Evolutionary conservation across 78 protist species (phyloP).

Genomic region (Planoprotostelium fungivorum): DNA sequence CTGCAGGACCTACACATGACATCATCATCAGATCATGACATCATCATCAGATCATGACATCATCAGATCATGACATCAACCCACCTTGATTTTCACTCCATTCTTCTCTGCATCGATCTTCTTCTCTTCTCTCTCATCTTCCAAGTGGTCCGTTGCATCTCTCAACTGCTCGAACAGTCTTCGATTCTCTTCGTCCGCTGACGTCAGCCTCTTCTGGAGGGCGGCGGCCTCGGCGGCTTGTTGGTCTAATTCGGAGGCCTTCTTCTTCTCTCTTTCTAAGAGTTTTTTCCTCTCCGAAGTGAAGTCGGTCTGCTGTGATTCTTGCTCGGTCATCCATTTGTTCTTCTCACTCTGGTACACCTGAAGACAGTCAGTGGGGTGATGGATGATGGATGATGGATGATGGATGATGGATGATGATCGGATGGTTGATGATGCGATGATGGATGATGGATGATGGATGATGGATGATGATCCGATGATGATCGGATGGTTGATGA

Average conservation of each 20-base stretch:
- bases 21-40: neutral
- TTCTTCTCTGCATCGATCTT: neutral
- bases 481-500: no score
- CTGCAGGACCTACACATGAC: neutral
- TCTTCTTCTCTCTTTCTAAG: neutral
- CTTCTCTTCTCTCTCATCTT: neutral
- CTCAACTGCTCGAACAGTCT: neutral
- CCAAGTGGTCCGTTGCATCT: neutral
- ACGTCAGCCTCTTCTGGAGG: neutral
- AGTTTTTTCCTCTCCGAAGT: neutral
- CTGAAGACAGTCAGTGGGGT: neutral
- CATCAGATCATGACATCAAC: neutral
- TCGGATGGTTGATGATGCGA: no score
- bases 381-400: no score
- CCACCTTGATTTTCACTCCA: neutral
- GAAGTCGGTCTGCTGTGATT: neutral
- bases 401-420: no score
- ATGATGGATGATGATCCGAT: no score
- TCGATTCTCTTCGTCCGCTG: neutral
- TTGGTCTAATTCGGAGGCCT: neutral
- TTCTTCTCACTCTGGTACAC: neutral
- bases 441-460: no score
- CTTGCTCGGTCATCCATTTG: neutral
- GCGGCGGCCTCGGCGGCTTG: neutral
- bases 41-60: neutral